Evolutionary conservation across 441 rosid species (phyloP).

Genomic region (Gossypium davidsonii): DNA sequence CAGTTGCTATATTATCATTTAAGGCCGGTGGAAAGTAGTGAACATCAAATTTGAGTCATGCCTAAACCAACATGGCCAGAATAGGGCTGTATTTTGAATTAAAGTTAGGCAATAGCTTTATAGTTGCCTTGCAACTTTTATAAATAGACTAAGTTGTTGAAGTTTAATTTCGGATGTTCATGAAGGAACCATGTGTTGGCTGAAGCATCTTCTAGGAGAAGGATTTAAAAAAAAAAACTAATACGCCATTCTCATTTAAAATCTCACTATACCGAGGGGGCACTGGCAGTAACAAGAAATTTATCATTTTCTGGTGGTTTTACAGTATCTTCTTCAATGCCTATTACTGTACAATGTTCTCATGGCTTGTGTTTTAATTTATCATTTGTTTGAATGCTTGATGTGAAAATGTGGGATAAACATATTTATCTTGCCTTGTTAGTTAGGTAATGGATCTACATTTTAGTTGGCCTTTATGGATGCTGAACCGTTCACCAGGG

Average conservation of each 20-base stretch:
- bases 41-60: background rate
- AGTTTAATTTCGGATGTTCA: background rate
- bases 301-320: background rate
- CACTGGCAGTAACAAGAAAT: background rate
- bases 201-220: background rate
- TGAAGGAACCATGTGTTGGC: background rate
- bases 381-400: background rate
- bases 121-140: background rate
- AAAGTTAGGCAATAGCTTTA: background rate
- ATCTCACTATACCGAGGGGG: background rate
- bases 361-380: background rate
- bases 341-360: background rate
- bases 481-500: background rate
- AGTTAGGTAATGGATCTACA: background rate
- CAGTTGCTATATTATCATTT: background rate
- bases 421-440: background rate
- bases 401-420: background rate
- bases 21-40: background rate
- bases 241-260: background rate
- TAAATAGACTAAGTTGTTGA: background rate
- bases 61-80: background rate
- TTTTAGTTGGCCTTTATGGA: background rate
- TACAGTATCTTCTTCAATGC: background rate
- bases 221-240: too few relatives aligned
- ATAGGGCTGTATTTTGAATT: background rate